Evolutionary conservation across 2,329 filamentous ascomycete species (phyloP), one percentile per base, ranked within the genome.

Genomic region (Fusarium staphyleae): DNA sequence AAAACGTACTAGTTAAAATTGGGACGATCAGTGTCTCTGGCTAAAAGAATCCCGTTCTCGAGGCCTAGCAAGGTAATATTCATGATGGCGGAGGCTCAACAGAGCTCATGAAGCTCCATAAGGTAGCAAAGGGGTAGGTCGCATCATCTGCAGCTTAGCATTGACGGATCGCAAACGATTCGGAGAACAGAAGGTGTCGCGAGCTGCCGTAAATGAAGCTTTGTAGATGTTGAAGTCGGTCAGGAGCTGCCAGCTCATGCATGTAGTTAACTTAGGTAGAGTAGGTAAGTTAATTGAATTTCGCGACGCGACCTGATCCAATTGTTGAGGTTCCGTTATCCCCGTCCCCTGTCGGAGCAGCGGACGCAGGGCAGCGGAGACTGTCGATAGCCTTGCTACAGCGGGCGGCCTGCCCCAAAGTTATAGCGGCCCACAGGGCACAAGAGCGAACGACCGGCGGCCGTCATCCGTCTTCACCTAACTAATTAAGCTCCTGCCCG

Each of bases 1-100:
- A 12, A n/a, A 24, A 22, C 67, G 22, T 75, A 87, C 85, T 81
- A 85, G 69, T 87, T 87, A 71, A 88, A 88, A 52, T 74, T 74
- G 53, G 77, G 69, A 12, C 42, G 41, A 12, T 41, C 37, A 5
- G 50, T 43, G 16, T 52, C 60, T 49, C 66, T 65, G 18, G 64
- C 49, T 48, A 51, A 46, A 49, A 69, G 40, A 46, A 55, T 59
- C 15, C 52, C 53, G 55, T 52, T 53, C 40, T 50, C 52, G 29
- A 58, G 30, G 11, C 41, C 55, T 42, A 50, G 53, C 44, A 64
- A 47, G 33, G 54, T 55, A 47, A 62, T 53, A 47, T 66, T 66
- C 66, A 69, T 69, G 52, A 46, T 65, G 48, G 33, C 19, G 43
- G 49, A 28, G 28, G 28, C 34, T 63, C 37, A 44, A 57, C 43